A percentile compares a stretch with the other conserved stretches of the same genome.
Conservation (phyloP, 2,329 filamentous ascomycete genomes). For the Fusarium pseudoanthophilum region DNA sequence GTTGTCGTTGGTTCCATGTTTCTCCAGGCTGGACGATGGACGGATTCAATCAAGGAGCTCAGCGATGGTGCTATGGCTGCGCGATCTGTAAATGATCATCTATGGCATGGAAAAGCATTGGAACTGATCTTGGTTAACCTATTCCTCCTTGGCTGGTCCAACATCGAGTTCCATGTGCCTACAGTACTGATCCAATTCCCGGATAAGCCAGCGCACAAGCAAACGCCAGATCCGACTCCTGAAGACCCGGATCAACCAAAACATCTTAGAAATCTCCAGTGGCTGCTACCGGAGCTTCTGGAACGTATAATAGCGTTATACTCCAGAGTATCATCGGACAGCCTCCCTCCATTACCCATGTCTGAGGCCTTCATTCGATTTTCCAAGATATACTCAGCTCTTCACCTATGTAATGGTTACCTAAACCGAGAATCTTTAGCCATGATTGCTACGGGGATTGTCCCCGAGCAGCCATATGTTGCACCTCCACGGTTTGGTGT, state of each 20-base stretch:
- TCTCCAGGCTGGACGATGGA: conserved; percentile 89
- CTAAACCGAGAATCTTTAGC: conserved; percentile 70
- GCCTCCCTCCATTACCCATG: conserved; percentile 75
- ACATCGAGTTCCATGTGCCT: conserved; percentile 83
- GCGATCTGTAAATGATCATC: conserved; percentile 83
- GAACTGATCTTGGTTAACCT: conserved; percentile 88
- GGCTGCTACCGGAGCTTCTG: conserved; percentile 76
- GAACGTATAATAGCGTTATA: conserved; percentile 81
- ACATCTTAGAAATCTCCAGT: conserved; percentile 65
- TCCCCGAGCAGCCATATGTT: conserved; percentile 61
- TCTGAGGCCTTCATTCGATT: conserved; percentile 80
- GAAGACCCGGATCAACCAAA: conserved; percentile 59
- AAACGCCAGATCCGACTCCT: conserved; percentile 40
- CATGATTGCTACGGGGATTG: conserved; percentile 71
- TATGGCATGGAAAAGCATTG: conserved; percentile 97
- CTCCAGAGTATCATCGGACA: conserved; percentile 75
- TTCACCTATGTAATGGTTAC: conserved; percentile 73
- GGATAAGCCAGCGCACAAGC: conserved; percentile 56
- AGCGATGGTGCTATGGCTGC: conserved; percentile 81
- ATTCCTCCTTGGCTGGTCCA: conserved; percentile 84
- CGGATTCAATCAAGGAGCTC: conserved; percentile 85
- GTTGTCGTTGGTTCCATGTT: conserved; percentile 88
- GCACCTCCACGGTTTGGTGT: conserved; percentile 67
- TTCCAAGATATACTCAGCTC: conserved; percentile 73
- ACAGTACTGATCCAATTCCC: conserved; percentile 63